These are phyloP conservation scores for Adansonia gregorii DNA, from an alignment of 441 rosid species.

Conservation along the genomic window DNA sequence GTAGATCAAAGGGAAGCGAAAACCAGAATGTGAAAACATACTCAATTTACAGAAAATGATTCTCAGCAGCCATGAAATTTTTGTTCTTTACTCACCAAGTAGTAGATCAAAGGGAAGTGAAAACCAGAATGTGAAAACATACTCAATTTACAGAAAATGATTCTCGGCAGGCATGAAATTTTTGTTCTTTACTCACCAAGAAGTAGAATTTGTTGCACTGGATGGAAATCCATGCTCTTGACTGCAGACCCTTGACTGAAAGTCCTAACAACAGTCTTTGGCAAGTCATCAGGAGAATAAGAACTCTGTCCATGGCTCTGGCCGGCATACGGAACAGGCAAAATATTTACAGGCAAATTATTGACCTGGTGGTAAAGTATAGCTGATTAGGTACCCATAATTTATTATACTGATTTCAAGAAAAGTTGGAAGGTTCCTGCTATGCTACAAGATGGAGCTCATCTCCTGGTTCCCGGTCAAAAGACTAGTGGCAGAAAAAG, in stretches of 20 bases:
- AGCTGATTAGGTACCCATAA: conserved; percentile 17
- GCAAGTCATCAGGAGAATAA: conserved; percentile 74
- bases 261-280: conserved; percentile 56
- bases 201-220: conserved; percentile 64
- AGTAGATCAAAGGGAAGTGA: conserved; percentile 10
- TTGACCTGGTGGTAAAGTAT: conserved; percentile 47
- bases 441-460: conserved; percentile 19
- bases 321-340: conserved; percentile 60
- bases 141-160: conserved; percentile 13
- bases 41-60: conserved; percentile 11
- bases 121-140: conserved; percentile 19
- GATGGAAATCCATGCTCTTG: conserved; percentile 88
- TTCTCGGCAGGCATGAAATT: conserved; percentile 20
- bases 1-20: conserved; percentile 35
- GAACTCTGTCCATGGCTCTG: conserved; percentile 77
- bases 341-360: conserved; percentile 64
- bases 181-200: conserved; percentile 51
- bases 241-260: conserved; percentile 68
- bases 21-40: conserved; percentile 21
- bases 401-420: conserved; percentile 2
- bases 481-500: background rate
- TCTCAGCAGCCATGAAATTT: conserved; percentile 17
- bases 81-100: too few relatives aligned
- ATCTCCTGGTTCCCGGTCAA: conserved; percentile 5
- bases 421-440: conserved; percentile 9